Base-by-base conservation (phyloP, 78 protist genomes). In the Cavenderia fasciculata region DNA sequence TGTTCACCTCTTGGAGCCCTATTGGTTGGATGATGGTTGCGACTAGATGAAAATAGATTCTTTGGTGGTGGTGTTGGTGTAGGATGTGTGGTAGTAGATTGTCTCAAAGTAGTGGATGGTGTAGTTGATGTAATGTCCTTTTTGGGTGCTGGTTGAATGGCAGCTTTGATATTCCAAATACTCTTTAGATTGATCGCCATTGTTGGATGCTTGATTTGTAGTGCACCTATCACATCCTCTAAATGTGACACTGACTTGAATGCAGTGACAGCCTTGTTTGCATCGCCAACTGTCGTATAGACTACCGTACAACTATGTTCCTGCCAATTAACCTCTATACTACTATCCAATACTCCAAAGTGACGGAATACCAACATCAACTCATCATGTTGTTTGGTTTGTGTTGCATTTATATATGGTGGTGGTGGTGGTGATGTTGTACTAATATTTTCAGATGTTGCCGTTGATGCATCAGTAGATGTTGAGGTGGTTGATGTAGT, bases 91-190 rank as follows among this genome's bases (percentile, higher is more conserved):
- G 72, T 43, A 31, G 72, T 16, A n/a, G n/a, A 25, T 16, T 19
- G 5, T 7, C 12, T 56, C 7, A 16, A 56, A 6, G 62, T 8
- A 7, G 7, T 56, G 62, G 62, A 16, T 63, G 72, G 72, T n/a
- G 33, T 33, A 10, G 72, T 63, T 63, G 47, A 8, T 56, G 72
- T 8, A 2, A 36, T 27, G 2, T 7, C 8, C 6, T 29, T 3
- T 23, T 29, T 4, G 10, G 63, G 6, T 25, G 63, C 59, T 52
- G 59, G 5, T 52, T 12, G 59, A 19, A 34, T 34, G 2, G 47
- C 72, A 27, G 72, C 72, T n/a, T 63, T 63, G 8, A 63, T 63
- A 21, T 63, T 63, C 72, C 72, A 63, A 21, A 63, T 40, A 18
- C 38, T 63, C 72, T 63, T 63, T 14, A 63, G 8, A 21, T 63